Evolutionary conservation across 2,329 filamentous ascomycete species (phyloP), one percentile per base, ranked within the genome.

Genomic region (Fusarium ramigenum): DNA sequence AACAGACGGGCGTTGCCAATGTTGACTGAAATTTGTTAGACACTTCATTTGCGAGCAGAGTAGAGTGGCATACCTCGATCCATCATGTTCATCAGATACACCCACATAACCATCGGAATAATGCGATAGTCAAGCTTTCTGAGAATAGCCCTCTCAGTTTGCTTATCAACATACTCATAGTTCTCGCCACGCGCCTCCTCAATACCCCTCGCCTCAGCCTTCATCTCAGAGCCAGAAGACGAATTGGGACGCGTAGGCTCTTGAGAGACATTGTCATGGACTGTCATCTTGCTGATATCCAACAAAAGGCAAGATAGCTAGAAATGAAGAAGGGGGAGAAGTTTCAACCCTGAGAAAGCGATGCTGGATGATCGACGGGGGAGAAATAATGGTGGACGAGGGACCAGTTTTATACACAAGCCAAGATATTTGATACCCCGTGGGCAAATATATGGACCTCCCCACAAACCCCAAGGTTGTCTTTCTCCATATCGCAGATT

Each of bases 1-100:
- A 75, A 75, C 4, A 92, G 82, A 11, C 86, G 83, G 23, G 90
- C 90, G 80, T 92, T 92, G 42, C 90, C 89, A 56, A 93, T 93
- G 76, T 93, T 93, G 47, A 92, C 89, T 91, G 66, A 87, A 87
- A 11, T 1, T 4, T 44, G 14, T 69, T 15, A 66, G 47, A 44
- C 25, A 37, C 12, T 1, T 19, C 6, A 12, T 21, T 9, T 5
- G 5, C 4, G 1, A 19, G 9, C 1, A 12, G 14, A 6, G 12
- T 18, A 14, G 9, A 15, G 6, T 19, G 42, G 9, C 66, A 28
- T 69, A 79, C 79, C 79, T 79, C 79, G 73, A 68, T 81, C 79
- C 77, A 81, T 79, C 69, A 81, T 79, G 60, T 80, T 81, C 77
- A 81, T 80, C 5, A 81, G 69, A 53, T 81, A 81, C 1, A 80